Evolutionary conservation across 192 early-diverging fungal genomes (phyloP).

Genomic region (Spinellus fusiger): DNA sequence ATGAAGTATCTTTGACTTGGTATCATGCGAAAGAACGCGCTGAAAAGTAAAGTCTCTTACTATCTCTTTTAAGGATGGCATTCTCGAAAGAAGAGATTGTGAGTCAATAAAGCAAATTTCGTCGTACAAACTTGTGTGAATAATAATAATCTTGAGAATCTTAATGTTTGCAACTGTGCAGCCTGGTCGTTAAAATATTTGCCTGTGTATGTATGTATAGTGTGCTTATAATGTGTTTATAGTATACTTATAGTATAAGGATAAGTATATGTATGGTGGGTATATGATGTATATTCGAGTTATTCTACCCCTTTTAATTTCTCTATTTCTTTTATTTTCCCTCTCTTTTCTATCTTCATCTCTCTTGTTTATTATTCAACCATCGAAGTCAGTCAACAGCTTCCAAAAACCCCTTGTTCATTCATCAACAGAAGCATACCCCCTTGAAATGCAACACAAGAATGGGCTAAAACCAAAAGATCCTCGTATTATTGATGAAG

Average conservation of each 20-base stretch:
- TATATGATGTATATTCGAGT: no score
- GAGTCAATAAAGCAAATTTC: neutral
- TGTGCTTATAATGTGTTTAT: no score
- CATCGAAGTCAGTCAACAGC: no score
- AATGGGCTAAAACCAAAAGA: slow-evolving; percentile 7
- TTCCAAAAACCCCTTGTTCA: no score
- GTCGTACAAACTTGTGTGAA: neutral
- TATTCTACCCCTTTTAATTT: no score
- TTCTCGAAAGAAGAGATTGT: neutral
- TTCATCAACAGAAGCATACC: no score
- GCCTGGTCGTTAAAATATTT: neutral
- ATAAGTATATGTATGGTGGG: no score
- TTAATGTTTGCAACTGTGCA: neutral
- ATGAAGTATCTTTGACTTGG: neutral
- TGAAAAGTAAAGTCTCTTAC: neutral
- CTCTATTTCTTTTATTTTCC: neutral
- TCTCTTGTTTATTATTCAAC: no score
- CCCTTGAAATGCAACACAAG: neutral
- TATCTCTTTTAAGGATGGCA: neutral
- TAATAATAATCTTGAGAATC: neutral
- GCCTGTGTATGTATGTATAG: no score
- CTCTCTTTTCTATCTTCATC: no score
- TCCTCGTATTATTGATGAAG: slow-evolving; percentile 7
- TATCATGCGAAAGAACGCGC: neutral
- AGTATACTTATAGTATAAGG: no score